phyloP scores from a whole-genome alignment of 345 rosid species.

The Linum tenue region DNA sequence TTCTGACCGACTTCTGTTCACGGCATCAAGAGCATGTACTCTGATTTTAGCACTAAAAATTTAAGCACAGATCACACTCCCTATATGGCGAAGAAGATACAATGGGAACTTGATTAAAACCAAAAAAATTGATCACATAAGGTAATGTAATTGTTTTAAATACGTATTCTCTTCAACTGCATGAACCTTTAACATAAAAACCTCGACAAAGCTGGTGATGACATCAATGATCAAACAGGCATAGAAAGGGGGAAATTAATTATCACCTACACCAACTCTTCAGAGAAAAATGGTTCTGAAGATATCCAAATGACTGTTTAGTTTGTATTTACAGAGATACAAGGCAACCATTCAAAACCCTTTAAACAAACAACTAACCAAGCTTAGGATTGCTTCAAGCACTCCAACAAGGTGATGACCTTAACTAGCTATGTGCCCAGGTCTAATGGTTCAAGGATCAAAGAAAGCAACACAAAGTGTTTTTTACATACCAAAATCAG shows the following conservation, averaged over 20 bases:
- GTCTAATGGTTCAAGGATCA: neutral
- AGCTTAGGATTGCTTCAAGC: neutral
- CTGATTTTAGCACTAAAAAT: too few species aligned
- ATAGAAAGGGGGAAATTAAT: neutral
- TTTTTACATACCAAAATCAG: slow-evolving; percentile 66
- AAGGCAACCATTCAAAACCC: neutral
- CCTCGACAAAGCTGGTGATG: neutral
- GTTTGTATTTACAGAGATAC: neutral
- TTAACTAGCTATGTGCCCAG: too few species aligned
- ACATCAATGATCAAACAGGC: neutral
- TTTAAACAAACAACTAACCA: neutral
- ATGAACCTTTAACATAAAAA: neutral
- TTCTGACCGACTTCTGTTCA: too few species aligned
- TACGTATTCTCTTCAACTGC: neutral
- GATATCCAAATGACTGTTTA: neutral
- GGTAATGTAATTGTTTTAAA: too few species aligned
- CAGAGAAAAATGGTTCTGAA: neutral
- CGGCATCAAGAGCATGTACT: too few species aligned
- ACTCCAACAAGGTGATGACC: neutral
- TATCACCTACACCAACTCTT: too few species aligned
- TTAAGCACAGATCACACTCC: too few species aligned
- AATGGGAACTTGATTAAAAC: too few species aligned
- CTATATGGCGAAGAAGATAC: too few species aligned
- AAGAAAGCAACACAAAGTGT: neutral
- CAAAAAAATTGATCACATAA: too few species aligned